A percentile compares a stretch with the other conserved stretches of the same genome.
These are phyloP conservation scores for maize (Zea mays) DNA, from an alignment of 176 grass and related monocot species.

Conservation along the genomic window DNA sequence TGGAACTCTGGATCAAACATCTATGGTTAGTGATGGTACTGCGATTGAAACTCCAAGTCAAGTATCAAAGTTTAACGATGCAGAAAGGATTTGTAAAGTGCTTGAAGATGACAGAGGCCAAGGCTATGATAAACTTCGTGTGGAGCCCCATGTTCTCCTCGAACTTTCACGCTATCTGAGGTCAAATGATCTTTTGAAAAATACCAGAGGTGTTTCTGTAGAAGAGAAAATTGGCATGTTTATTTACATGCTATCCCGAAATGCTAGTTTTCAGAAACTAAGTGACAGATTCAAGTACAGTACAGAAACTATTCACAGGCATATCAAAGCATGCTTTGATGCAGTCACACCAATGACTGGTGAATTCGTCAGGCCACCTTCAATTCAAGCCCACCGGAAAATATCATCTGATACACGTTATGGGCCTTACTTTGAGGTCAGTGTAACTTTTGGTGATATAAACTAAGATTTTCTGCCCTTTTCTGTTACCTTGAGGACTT, in stretches of 20 bases:
- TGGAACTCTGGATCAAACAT: background rate
- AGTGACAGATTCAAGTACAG: slow-evolving; percentile 48
- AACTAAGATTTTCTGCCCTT: background rate
- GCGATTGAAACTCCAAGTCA: background rate
- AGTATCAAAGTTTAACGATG: background rate
- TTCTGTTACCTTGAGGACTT: background rate
- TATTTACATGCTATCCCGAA: slow-evolving; percentile 54
- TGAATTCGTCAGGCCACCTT: slow-evolving; percentile 44
- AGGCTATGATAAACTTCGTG: slow-evolving; percentile 45
- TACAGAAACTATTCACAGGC: slow-evolving; percentile 52
- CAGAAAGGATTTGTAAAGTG: slow-evolving; percentile 43
- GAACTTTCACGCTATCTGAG: slow-evolving; percentile 34
- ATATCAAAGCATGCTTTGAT: slow-evolving; percentile 60
- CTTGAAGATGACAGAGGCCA: slow-evolving; percentile 47
- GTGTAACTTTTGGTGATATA: background rate
- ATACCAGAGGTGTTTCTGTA: slow-evolving; percentile 50
- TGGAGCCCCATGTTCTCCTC: slow-evolving; percentile 42
- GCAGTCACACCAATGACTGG: slow-evolving; percentile 22
- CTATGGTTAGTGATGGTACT: background rate
- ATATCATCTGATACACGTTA: slow-evolving; percentile 42
- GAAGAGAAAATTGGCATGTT: slow-evolving; percentile 66
- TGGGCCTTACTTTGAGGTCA: slow-evolving; percentile 52
- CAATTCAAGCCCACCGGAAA: slow-evolving; percentile 31
- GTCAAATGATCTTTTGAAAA: slow-evolving; percentile 42
- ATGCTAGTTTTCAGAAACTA: slow-evolving; percentile 50